Evolutionary conservation across 495 filamentous ascomycete genomes (phyloP).

Genomic region (Xylaria curta): DNA sequence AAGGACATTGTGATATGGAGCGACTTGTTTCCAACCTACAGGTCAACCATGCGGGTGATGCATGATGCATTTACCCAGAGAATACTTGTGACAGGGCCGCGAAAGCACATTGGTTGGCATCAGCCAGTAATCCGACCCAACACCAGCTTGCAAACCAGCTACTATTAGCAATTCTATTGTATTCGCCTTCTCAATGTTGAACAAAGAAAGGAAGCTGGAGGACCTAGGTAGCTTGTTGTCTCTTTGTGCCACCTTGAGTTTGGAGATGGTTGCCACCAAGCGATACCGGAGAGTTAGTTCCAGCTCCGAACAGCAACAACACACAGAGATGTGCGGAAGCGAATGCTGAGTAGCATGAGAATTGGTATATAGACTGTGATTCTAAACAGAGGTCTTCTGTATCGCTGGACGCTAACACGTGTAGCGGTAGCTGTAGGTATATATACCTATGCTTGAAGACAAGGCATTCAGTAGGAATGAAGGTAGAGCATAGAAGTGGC

Average conservation of each 20-base stretch:
- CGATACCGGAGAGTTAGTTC: constrained; percentile 11
- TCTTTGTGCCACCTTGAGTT: neutral
- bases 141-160: constrained; percentile 1
- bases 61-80: constrained; percentile 15
- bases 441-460: neutral
- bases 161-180: neutral
- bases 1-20: neutral
- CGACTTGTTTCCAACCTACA: constrained; percentile 5
- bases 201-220: constrained; percentile 13
- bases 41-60: constrained; percentile 14
- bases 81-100: constrained; percentile 2
- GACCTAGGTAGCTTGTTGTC: neutral
- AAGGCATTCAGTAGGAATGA: neutral
- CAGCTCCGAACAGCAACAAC: neutral
- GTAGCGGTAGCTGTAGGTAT: neutral
- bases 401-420: neutral
- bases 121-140: constrained; percentile 5
- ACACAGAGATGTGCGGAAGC: neutral
- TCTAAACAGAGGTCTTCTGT: neutral
- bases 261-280: neutral
- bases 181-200: neutral
- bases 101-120: neutral
- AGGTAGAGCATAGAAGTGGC: neutral
- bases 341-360: neutral
- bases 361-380: neutral